phyloP scores from a whole-genome alignment of 2,329 filamentous ascomycete species.

The Xylaria sp. region DNA sequence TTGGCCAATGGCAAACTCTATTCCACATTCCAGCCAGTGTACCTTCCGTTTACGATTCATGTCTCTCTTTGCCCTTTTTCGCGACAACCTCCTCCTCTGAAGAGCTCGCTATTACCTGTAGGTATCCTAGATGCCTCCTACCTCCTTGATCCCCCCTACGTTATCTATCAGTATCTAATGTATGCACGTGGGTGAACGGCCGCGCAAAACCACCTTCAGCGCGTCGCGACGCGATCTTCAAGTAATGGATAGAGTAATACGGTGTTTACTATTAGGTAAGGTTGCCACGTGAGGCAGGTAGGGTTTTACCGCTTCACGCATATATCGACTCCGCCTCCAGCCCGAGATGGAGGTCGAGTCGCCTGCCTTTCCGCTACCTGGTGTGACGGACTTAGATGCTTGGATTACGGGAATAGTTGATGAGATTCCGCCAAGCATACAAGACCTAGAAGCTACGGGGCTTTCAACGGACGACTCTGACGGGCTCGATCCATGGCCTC shows the following conservation, averaged over 20 bases:
- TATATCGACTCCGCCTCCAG: not conserved
- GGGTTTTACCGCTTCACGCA: not conserved
- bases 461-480: not conserved
- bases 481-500: not conserved
- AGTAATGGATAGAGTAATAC: not conserved
- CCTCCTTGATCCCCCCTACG: not conserved
- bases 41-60: too few species aligned
- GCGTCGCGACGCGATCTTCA: too few species aligned
- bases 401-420: not conserved
- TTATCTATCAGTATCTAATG: not conserved
- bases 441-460: not conserved
- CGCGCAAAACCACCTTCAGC: not conserved
- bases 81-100: too few species aligned
- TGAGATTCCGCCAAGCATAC: not conserved
- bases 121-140: too few species aligned
- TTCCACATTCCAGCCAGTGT: too few species aligned
- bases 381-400: not conserved
- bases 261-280: not conserved
- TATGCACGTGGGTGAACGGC: not conserved
- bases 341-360: slow-evolving; percentile 15
- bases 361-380: not conserved
- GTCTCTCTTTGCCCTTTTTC: too few species aligned
- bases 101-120: too few species aligned
- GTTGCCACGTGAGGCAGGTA: not conserved
- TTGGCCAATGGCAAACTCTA: too few species aligned